phyloP scores from a whole-genome alignment of 2,329 filamentous ascomycete species.

The Ilyonectria sp. region DNA sequence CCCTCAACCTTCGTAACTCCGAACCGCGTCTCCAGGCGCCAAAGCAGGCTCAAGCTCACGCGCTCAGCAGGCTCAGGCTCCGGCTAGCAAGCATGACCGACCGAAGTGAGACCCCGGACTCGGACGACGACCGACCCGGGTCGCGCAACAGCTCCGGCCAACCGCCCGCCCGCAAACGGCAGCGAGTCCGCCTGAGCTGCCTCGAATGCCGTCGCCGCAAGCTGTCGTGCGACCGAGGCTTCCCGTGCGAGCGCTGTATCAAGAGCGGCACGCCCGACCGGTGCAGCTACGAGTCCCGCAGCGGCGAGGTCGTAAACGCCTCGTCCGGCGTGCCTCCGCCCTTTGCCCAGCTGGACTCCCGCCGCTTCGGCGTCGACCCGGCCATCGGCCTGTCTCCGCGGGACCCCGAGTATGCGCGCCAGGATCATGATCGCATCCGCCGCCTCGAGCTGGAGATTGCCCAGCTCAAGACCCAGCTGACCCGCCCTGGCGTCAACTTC shows the following conservation, averaged over 20 bases:
- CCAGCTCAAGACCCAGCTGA: conserved; percentile 68
- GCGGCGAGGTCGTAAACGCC: conserved; percentile 64
- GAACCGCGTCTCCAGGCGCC: conserved; percentile 46
- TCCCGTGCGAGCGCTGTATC: conserved; percentile 74
- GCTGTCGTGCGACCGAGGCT: conserved; percentile 73
- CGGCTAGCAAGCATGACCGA: conserved; percentile 47
- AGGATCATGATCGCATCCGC: conserved; percentile 72
- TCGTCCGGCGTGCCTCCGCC: conserved; percentile 62
- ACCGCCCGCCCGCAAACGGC: conserved; percentile 67
- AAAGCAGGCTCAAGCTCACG: conserved; percentile 7
- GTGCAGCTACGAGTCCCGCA: conserved; percentile 73
- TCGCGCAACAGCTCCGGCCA: conserved; percentile 52
- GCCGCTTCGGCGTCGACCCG: conserved; percentile 54
- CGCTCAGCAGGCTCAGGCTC: conserved; percentile 31
- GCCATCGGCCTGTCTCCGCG: conserved; percentile 51
- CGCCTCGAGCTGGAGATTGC: conserved; percentile 72
- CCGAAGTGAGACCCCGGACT: conserved; percentile 59
- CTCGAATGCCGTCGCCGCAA: conserved; percentile 74
- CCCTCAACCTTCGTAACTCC: conserved; percentile 54
- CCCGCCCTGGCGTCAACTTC: conserved; percentile 61
- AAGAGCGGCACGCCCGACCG: conserved; percentile 73
- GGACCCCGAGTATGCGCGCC: conserved; percentile 56
- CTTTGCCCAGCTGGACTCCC: conserved; percentile 59
- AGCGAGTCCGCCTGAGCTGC: conserved; percentile 72
- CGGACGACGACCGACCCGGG: conserved; percentile 50